Evolutionary conservation across 2,329 filamentous ascomycete genomes (phyloP).

Genomic region (Hymenoscyphus fraxineus): DNA sequence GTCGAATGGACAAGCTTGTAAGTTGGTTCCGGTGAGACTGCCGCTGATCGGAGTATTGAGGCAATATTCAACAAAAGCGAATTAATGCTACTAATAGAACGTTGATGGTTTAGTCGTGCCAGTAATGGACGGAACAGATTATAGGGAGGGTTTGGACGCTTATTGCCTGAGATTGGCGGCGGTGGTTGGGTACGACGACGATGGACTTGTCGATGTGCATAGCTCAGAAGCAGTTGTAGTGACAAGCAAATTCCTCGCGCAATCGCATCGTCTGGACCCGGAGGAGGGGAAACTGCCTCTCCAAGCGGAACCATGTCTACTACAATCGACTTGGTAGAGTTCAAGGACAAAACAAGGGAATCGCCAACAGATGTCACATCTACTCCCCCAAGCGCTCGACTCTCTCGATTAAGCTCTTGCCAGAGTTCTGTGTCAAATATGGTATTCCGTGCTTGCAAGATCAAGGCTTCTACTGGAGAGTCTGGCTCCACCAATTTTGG

Average conservation of each 20-base stretch:
- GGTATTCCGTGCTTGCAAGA: conserved; percentile 73
- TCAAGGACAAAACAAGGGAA: conserved; percentile 52
- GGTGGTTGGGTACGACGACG: conserved; percentile 64
- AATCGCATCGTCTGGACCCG: conserved; percentile 43
- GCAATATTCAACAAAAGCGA: conserved; percentile 25
- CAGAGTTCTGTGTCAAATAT: conserved; percentile 84
- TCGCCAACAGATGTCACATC: conserved; percentile 62
- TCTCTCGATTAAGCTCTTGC: conserved; percentile 82
- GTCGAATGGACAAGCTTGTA: conserved; percentile 27
- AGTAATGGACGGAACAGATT: conserved; percentile 56
- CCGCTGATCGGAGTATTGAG: conserved; percentile 23
- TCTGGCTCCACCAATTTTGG: conserved; percentile 54
- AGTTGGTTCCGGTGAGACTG: conserved; percentile 25
- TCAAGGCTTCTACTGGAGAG: conserved; percentile 60
- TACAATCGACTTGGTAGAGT: conserved; percentile 53
- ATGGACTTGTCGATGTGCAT: conserved; percentile 75
- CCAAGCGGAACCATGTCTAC: conserved; percentile 65
- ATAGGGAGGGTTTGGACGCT: conserved; percentile 47
- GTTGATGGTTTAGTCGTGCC: conserved; percentile 31
- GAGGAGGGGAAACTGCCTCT: conserved; percentile 39
- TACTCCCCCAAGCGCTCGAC: conserved; percentile 66
- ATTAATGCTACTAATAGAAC: conserved; percentile 22
- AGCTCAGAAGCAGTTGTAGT: conserved; percentile 71
- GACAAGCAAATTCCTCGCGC: conserved; percentile 64
- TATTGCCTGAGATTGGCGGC: conserved; percentile 46